Base-by-base conservation (phyloP, 23 red algal species). In the Rhodosorus marinus region DNA sequence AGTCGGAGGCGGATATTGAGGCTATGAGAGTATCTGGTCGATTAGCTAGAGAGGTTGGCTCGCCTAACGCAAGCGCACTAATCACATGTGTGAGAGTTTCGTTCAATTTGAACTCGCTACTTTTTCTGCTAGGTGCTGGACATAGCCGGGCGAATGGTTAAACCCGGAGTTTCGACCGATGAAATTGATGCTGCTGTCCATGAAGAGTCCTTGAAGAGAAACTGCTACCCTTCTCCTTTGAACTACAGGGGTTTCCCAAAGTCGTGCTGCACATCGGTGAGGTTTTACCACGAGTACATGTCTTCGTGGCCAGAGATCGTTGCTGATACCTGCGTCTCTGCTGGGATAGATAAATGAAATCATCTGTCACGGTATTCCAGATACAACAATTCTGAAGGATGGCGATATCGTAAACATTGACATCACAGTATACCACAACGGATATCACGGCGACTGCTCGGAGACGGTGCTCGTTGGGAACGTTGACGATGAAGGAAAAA, bases 301-400 rank as follows among this genome's bases (percentile, higher is more conserved):
- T 15, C 33, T 11, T 15, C 35, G 33, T 1, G 8, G 5, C 1
- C 11, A 5, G 33, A 1, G 11, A 7, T 54, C 11, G 1, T 3
- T 54, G 3, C 11, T 54, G 35, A 33, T n/a, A n/a, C n/a, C n/a
- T n/a, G n/a, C n/a, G n/a, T n/a, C n/a, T n/a, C n/a, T n/a, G n/a
- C n/a, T n/a, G n/a, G n/a, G n/a, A n/a, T n/a, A n/a, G n/a, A 74
- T 98, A 22, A 98, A 98, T 42, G 90, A 98, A 66, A 67, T 98
- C 0, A 59, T 98, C 29, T 98, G 90, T 64, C 90, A 98, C 62
- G 90, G 90, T 33, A 86, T 98, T 48, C 90, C 90, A 9, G 73
- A 85, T 34, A 43, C 41, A 11, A 72, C 61, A 1, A 60, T 62
- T 5, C 57, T 98, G 27, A 62, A 48, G 3, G 71, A 85, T 52